Percentiles rank a stretch among this genome's conserved stretches.
phyloP scores from a whole-genome alignment of 179 eudicot genomes.

The Beta lomatogona region DNA sequence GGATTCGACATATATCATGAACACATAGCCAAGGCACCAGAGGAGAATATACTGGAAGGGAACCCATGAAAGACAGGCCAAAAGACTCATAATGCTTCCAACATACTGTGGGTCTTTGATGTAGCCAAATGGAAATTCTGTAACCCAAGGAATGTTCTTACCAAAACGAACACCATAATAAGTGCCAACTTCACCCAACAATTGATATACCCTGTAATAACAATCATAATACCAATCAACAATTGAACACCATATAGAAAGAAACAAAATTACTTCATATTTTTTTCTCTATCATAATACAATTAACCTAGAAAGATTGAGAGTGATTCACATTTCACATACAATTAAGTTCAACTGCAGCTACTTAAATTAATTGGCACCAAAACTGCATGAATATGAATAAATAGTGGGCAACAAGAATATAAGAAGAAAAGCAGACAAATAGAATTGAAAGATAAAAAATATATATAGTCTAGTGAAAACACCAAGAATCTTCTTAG shows the following conservation, averaged over 20 bases:
- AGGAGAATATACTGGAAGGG: slow-evolving; percentile 73
- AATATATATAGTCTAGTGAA: no score
- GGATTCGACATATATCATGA: slow-evolving; percentile 80
- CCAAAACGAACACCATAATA: slow-evolving; percentile 98
- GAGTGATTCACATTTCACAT: background rate
- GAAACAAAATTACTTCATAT: no score
- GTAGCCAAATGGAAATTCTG: slow-evolving; percentile 89
- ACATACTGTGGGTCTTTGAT: slow-evolving; percentile 91
- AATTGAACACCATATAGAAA: no score
- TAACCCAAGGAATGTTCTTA: slow-evolving; percentile 87
- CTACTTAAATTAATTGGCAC: background rate
- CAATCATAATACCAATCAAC: no score
- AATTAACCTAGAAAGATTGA: no score
- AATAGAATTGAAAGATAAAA: no score
- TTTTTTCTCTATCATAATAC: no score
- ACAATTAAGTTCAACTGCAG: background rate
- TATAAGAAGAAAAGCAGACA: no score
- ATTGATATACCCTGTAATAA: slow-evolving; percentile 81
- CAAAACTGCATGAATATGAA: background rate
- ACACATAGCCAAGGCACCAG: slow-evolving; percentile 78
- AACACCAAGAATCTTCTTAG: no score
- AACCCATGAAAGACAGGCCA: slow-evolving; percentile 88
- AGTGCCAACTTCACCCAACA: slow-evolving; percentile 91
- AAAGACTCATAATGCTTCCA: slow-evolving; percentile 91
- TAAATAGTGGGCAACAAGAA: no score